Evolutionary conservation across 768 basidiomycete genomes (phyloP), one percentile per base, ranked within the genome.

Genomic region (Suillus subluteus): DNA sequence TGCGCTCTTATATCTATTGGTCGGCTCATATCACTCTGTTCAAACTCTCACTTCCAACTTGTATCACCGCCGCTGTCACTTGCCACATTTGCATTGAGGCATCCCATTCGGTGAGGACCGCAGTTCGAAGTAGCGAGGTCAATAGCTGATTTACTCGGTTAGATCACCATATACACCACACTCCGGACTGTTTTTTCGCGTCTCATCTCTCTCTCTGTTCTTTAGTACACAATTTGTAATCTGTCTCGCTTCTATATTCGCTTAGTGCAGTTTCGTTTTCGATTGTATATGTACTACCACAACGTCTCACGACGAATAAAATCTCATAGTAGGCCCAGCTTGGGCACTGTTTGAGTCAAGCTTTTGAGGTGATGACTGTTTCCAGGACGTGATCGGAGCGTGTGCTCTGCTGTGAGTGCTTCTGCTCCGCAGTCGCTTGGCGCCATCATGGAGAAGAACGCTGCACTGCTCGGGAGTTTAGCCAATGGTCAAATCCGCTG

Each of bases 141-240:
- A 7, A 21, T 43, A 7, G 26, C 41, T 61, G 18, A 61, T 32
- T 32, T 21, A 8, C 18, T 4, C 18, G 12, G 11, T 11, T 18
- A 61, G 59, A 61, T 61, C 38, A 61, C 30, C 41, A 43, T 43
- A 61, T 30, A 43, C 59, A 44, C 59, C 59, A 61, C 41, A 43
- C 6, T 61, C 18, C 40, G 58, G 38, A 59, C 58, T 40, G 38
- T 58, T 18, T 59, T 32, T 18, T 43, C 18, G 11, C 13, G 41
- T 61, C 41, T 61, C 18, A 3, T 12, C 23, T 59, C 13, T 59
- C 13, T 41, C n/a, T 23, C 38, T 6, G 38, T 61, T 38, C 58
- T 40, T 18, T 9, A 38, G 4, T 40, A 12, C 16, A 30, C 59
- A 3, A 30, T 18, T 30, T 43, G 59, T 61, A 43, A 61, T 30